Conservation (phyloP, 2,329 filamentous ascomycete genomes). For the Thermoascus crustaceus region DNA sequence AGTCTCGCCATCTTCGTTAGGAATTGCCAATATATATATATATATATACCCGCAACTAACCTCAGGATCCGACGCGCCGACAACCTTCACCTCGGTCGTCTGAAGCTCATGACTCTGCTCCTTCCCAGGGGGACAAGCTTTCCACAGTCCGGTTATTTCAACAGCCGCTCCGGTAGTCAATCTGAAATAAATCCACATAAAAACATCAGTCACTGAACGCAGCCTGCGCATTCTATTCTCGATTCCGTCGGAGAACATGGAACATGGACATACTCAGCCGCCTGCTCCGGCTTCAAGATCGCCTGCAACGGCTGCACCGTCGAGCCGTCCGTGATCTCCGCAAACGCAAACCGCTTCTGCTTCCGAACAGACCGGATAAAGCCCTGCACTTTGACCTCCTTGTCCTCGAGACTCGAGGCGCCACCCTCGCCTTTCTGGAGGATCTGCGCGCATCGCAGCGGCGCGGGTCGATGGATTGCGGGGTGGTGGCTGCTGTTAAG, state of each 20-base stretch:
- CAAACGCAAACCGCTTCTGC: conserved; percentile 77
- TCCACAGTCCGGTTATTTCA: conserved; percentile 69
- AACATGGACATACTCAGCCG: conserved; percentile 62
- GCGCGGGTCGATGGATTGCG: conserved; percentile 12
- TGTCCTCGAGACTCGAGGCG: conserved; percentile 24
- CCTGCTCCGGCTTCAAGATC: conserved; percentile 63
- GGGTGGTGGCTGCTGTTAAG: conserved; percentile 19
- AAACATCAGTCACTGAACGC: too few species aligned
- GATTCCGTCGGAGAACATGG: too few species aligned
- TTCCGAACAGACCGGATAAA: conserved; percentile 78
- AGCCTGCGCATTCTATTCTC: too few species aligned
- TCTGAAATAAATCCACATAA: conserved; percentile 39
- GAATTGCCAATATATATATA: too few species aligned
- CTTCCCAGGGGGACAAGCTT: conserved; percentile 55
- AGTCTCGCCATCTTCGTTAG: too few species aligned
- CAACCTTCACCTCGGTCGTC: conserved; percentile 57
- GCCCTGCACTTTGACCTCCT: conserved; percentile 57
- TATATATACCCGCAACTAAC: too few species aligned
- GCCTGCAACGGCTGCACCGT: conserved; percentile 72
- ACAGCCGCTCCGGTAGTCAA: conserved; percentile 76
- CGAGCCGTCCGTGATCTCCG: conserved; percentile 80
- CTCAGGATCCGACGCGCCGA: conserved; percentile 71
- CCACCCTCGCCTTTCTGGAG: conserved; percentile 23
- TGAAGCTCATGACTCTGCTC: conserved; percentile 74
- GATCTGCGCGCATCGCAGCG: conserved; percentile 32